phyloP scores from a whole-genome alignment of 2,329 filamentous ascomycete species.

The Ascochyta viciae-villosae region DNA sequence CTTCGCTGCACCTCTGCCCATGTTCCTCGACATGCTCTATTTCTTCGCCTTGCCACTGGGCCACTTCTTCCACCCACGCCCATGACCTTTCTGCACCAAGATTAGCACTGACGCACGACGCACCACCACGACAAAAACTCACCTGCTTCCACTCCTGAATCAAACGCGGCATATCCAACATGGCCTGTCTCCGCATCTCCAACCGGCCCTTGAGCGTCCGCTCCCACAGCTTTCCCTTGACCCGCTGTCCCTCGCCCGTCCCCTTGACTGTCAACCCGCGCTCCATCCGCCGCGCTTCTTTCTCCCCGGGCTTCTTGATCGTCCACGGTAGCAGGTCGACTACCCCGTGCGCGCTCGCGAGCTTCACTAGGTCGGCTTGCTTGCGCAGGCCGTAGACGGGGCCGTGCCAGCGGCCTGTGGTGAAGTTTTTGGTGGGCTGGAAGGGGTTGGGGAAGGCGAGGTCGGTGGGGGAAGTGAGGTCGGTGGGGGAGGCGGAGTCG shows the following conservation, averaged over 20 bases:
- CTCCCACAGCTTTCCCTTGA: conserved; percentile 96
- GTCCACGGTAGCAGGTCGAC: conserved; percentile 81
- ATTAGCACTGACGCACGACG: conserved; percentile 45
- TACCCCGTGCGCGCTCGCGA: conserved; percentile 79
- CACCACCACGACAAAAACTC: conserved; percentile 42
- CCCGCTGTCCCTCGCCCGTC: conserved; percentile 87
- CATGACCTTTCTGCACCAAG: conserved; percentile 67
- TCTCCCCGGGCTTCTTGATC: conserved; percentile 75
- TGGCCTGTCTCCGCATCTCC: conserved; percentile 88
- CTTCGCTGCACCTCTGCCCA: too few relatives aligned
- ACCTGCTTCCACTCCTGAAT: conserved; percentile 94
- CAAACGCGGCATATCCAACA: conserved; percentile 92
- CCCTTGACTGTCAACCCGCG: conserved; percentile 86
- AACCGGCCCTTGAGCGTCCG: conserved; percentile 81
- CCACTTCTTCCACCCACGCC: conserved; percentile 77
- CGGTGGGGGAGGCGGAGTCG: conserved; percentile 25
- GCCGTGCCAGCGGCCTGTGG: conserved; percentile 82
- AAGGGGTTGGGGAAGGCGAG: conserved; percentile 77
- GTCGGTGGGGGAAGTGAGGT: conserved; percentile 41
- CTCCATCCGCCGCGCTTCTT: conserved; percentile 75
- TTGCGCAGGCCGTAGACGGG: conserved; percentile 82
- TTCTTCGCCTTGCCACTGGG: conserved; percentile 56
- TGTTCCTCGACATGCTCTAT: neutral
- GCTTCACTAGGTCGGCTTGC: conserved; percentile 89
- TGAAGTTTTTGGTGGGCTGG: conserved; percentile 75